Conservation (phyloP, 169 alveolate genomes). For the Cryptosporidium canis region DNA sequence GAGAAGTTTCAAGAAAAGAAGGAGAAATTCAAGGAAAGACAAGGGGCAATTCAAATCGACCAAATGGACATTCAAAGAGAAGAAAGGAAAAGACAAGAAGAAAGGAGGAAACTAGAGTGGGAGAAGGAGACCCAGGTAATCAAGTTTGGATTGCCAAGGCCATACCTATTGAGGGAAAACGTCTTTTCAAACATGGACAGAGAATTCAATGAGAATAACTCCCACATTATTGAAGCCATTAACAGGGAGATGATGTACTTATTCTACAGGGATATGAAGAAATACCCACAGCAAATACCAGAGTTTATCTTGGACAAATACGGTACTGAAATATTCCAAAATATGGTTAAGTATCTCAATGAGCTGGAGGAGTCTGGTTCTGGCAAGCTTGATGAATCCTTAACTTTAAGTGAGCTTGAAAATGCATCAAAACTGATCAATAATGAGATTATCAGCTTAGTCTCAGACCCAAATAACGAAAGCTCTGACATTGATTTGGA, state of each 20-base stretch:
- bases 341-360: not conserved
- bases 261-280: conserved; percentile 5
- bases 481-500: not conserved
- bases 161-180: conserved; percentile 18
- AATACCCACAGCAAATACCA: conserved; percentile 56
- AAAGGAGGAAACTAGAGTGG: not conserved
- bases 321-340: conserved; percentile 8
- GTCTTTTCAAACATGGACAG: not conserved
- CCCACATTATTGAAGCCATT: not conserved
- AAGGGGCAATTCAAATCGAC: not conserved
- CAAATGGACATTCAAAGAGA: conserved; percentile 11
- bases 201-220: not conserved
- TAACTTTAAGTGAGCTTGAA: not conserved
- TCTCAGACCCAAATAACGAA: not conserved
- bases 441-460: not conserved
- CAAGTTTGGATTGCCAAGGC: conserved; percentile 39
- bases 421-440: conserved; percentile 12
- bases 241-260: conserved; percentile 21
- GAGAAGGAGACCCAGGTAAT: conserved; percentile 37
- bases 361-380: not conserved
- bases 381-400: not conserved
- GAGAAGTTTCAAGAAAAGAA: not conserved
- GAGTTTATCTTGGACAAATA: conserved; percentile 1
- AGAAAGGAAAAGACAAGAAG: not conserved
- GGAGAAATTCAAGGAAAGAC: not conserved